phyloP scores from a whole-genome alignment of 768 basidiomycete genomes.

The Tricholomella constricta region DNA sequence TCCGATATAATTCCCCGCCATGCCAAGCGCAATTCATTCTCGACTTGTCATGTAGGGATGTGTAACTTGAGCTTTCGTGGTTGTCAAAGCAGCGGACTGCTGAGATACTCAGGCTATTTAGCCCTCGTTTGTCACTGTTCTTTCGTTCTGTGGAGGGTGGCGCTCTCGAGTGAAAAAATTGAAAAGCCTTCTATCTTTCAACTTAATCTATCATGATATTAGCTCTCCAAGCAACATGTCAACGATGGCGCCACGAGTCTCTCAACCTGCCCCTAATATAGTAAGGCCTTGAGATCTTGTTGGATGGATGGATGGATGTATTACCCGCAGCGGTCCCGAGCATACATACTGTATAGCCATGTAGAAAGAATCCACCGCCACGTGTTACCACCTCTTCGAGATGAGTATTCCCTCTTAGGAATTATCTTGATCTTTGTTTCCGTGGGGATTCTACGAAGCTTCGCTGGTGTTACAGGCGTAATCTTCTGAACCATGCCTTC shows the following conservation, averaged over 20 bases:
- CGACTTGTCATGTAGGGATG: too few species aligned
- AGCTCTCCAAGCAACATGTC: neutral
- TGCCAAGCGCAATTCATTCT: too few species aligned
- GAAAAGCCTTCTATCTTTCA: neutral
- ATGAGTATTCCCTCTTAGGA: neutral
- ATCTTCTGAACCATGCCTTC: constrained; percentile 6
- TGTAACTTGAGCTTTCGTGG: too few species aligned
- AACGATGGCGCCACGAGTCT: neutral
- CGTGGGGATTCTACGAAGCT: neutral
- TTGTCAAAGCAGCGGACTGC: too few species aligned
- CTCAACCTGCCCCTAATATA: neutral
- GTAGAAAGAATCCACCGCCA: neutral
- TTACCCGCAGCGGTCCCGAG: too few species aligned
- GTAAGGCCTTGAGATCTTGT: neutral
- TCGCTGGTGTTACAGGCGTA: neutral
- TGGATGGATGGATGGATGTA: neutral
- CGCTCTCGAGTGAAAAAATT: too few species aligned
- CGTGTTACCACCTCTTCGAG: neutral
- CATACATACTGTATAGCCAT: too few species aligned
- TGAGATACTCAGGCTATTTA: too few species aligned
- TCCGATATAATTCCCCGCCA: too few species aligned
- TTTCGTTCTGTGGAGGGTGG: too few species aligned
- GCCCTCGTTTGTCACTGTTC: too few species aligned
- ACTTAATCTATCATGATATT: neutral
- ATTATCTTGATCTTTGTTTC: neutral